Base-by-base conservation (phyloP, 176 grass and related monocot species). In the Pontederia crassipes region DNA sequence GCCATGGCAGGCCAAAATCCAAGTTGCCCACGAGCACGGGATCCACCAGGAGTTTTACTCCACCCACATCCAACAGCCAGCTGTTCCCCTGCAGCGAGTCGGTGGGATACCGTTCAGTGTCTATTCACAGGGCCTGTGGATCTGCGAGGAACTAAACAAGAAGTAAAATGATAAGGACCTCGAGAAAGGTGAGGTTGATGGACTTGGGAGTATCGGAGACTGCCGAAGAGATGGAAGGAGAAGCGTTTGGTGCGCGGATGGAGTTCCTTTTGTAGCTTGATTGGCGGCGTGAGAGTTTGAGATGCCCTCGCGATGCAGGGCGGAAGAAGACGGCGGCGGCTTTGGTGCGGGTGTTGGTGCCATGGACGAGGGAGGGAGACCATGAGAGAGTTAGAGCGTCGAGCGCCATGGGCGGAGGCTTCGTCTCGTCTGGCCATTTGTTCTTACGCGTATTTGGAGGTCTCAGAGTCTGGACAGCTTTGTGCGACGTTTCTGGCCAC, bases 1-100 rank as follows among this genome's bases (percentile, higher is more conserved):
- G 72, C 92, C 92, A 96, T 0, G 92, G 92, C 13, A 48, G 12
- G 58, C 91, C 91, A 69, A 96, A 96, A 77, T 96, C 86, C 80
- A 96, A 73, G 81, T 89, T 89, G 18, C 91, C 91, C 32, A 79
- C 83, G 24, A 90, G 65, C 46, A 96, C 74, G 40, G 86, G 86
- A 57, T 96, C 92, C 17, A 90, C 86, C 61, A 96, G 80, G 71
- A 96, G 72, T 35, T 75, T 85, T 28, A 82, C 10, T 8, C 75
- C 82, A 5, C 62, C 58, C 8, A 96, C 54, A 78, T 90, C 86
- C 92, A 83, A 96, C 29, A 90, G 20, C 92, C 92, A 96, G 74
- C 92, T 72, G 75, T 96, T 96, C 11, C 78, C 73, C 92, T 96
- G 57, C 55, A 79, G 52, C 46, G 66, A 87, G 10, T 65, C 71